Evolutionary conservation across 2,329 filamentous ascomycete species (phyloP).

Genomic region (Ascochyta rabiei): DNA sequence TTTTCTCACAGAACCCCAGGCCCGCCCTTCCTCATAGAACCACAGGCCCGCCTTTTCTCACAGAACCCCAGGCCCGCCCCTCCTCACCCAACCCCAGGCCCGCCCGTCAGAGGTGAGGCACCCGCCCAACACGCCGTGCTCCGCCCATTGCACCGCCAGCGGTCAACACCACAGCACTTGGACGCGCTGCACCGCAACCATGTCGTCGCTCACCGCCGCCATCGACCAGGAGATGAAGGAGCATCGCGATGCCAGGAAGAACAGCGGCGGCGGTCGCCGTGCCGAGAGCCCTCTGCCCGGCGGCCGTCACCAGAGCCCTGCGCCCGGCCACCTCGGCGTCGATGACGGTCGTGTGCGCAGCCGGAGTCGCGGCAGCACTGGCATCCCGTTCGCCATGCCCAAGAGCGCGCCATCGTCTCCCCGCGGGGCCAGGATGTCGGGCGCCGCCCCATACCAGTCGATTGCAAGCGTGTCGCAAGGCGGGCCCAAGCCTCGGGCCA

Average conservation of each 20-base stretch:
- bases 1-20: too few species aligned
- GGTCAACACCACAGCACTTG: conserved; percentile 1
- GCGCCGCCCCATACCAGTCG: conserved; percentile 51
- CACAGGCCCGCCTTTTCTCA: too few species aligned
- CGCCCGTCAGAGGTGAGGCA: conserved; percentile 8
- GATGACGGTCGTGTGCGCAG: conserved; percentile 44
- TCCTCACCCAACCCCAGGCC: conserved; percentile 17
- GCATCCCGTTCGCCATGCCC: conserved; percentile 35
- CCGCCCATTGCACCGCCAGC: conserved; percentile 11
- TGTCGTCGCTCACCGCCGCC: conserved; percentile 74
- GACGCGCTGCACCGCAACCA: conserved; percentile 41
- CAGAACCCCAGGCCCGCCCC: too few species aligned
- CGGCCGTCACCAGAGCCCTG: conserved; percentile 61
- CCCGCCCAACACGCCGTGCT: conserved; percentile 26
- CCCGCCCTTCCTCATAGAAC: too few species aligned
- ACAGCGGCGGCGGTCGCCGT: conserved; percentile 29
- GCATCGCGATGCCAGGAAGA: conserved; percentile 59
- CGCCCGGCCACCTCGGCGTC: conserved; percentile 63
- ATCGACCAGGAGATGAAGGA: conserved; percentile 79
- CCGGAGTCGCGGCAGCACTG: conserved; percentile 40
- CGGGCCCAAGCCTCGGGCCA: conserved; percentile 49
- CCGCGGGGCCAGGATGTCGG: conserved; percentile 39
- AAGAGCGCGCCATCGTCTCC: conserved; percentile 36
- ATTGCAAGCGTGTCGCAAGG: conserved; percentile 53
- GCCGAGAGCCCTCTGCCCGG: conserved; percentile 33